Percentiles rank a stretch among this genome's conserved stretches.
These are phyloP conservation scores for Penicillium crustosum DNA, from an alignment of 2,329 filamentous ascomycete species.

Conservation along the genomic window DNA sequence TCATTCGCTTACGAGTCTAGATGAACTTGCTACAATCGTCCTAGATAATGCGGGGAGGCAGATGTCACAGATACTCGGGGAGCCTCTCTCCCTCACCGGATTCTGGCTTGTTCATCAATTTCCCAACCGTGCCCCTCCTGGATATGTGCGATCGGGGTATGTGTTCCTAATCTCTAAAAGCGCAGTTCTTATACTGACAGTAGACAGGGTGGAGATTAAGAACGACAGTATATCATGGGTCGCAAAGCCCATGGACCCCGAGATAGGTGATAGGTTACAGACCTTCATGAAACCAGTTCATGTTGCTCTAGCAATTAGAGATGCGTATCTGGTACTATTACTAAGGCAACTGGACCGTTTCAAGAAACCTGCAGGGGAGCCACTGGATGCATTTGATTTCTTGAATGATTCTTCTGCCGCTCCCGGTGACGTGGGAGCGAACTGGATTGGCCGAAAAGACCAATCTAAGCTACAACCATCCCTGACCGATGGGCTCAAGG, in stretches of 20 bases:
- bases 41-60: conserved; percentile 44
- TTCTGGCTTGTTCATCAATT: conserved; percentile 64
- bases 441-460: conserved; percentile 20
- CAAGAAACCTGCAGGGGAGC: conserved; percentile 16
- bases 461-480: conserved; percentile 20
- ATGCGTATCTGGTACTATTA: conserved; percentile 35
- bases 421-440: conserved; percentile 16
- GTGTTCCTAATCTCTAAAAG: conserved; percentile 18
- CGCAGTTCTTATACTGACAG: conserved; percentile 10
- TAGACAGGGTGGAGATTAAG: conserved; percentile 30
- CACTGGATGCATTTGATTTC: conserved; percentile 16
- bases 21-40: conserved; percentile 49
- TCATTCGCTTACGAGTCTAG: conserved; percentile 33
- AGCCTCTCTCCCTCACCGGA: conserved; percentile 50
- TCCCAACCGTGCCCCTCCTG: conserved; percentile 59
- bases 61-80: conserved; percentile 50
- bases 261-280: conserved; percentile 33
- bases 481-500: conserved; percentile 15
- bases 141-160: conserved; percentile 61
- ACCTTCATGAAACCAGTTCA: conserved; percentile 33
- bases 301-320: conserved; percentile 35
- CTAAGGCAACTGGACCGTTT: conserved; percentile 30
- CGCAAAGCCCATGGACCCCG: conserved; percentile 28
- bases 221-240: conserved; percentile 30
- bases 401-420: conserved; percentile 13